Evolutionary conservation across 2,329 filamentous ascomycete species (phyloP).

Genomic region (Triangularia verruculosa): DNA sequence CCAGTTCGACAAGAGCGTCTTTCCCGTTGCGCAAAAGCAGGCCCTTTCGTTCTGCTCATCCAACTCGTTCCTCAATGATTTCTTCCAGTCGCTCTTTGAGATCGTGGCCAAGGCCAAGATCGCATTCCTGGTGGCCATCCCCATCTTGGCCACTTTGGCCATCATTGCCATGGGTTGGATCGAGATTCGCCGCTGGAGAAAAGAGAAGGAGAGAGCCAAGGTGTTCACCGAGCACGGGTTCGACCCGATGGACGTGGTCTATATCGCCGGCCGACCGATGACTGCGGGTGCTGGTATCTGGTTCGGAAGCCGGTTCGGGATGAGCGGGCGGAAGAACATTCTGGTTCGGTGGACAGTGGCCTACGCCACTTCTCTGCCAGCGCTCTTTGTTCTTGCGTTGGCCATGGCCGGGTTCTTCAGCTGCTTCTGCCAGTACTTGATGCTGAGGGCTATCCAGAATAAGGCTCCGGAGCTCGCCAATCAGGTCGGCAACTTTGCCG

Average conservation of each 20-base stretch:
- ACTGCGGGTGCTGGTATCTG: slow-evolving; percentile 71
- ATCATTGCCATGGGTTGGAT: slow-evolving; percentile 77
- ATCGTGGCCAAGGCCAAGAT: slow-evolving; percentile 67
- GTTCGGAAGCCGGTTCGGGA: slow-evolving; percentile 61
- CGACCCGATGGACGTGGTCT: slow-evolving; percentile 84
- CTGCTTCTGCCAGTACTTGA: slow-evolving; percentile 76
- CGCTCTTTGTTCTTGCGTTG: slow-evolving; percentile 81
- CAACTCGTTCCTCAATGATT: slow-evolving; percentile 75
- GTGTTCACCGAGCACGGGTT: slow-evolving; percentile 64
- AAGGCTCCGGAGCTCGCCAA: slow-evolving; percentile 71
- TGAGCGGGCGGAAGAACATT: slow-evolving; percentile 57
- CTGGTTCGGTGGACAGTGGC: slow-evolving; percentile 80
- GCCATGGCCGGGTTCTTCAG: slow-evolving; percentile 78
- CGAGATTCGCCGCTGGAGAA: slow-evolving; percentile 74
- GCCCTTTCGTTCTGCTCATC: slow-evolving; percentile 83
- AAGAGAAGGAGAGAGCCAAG: slow-evolving; percentile 66
- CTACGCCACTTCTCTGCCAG: slow-evolving; percentile 80
- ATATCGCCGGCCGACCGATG: slow-evolving; percentile 79
- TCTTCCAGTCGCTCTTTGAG: slow-evolving; percentile 71
- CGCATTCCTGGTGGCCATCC: slow-evolving; percentile 72
- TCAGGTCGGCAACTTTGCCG: slow-evolving; percentile 76
- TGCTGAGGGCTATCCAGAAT: slow-evolving; percentile 70
- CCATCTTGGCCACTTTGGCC: slow-evolving; percentile 66
- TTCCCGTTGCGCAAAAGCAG: slow-evolving; percentile 82
- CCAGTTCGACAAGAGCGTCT: slow-evolving; percentile 71